These are phyloP conservation scores for Ganoderma resinaceum DNA, from an alignment of 1,284 basidiomycete genomes.

Conservation along the genomic window DNA sequence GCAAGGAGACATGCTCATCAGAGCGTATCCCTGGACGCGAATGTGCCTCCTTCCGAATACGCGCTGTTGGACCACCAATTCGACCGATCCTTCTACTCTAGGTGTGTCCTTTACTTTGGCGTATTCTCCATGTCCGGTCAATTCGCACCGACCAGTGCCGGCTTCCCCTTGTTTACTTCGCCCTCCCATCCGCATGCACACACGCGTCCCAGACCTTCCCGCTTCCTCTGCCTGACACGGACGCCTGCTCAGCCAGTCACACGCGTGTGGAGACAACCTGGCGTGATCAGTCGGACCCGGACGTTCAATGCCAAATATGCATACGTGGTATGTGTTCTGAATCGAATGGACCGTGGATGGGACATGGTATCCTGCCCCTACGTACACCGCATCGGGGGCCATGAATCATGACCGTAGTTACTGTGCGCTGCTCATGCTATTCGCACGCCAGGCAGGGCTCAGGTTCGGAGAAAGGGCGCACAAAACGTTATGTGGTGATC, in stretches of 20 bases:
- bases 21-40: background rate
- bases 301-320: too few species aligned
- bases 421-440: background rate
- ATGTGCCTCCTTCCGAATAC: background rate
- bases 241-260: too few species aligned
- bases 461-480: background rate
- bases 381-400: background rate
- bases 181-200: too few species aligned
- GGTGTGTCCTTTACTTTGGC: constrained; percentile 10
- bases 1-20: constrained; percentile 21
- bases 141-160: background rate
- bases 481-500: background rate
- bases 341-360: too few species aligned
- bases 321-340: too few species aligned
- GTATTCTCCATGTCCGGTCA: background rate
- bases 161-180: background rate
- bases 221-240: too few species aligned
- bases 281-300: too few species aligned
- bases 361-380: too few species aligned
- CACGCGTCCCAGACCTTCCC: too few species aligned
- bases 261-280: too few species aligned
- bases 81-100: constrained; percentile 26
- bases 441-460: background rate
- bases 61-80: background rate
- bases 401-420: background rate